Base-by-base conservation (phyloP, 257 asterid genomes). In the Catharanthus roseus region DNA sequence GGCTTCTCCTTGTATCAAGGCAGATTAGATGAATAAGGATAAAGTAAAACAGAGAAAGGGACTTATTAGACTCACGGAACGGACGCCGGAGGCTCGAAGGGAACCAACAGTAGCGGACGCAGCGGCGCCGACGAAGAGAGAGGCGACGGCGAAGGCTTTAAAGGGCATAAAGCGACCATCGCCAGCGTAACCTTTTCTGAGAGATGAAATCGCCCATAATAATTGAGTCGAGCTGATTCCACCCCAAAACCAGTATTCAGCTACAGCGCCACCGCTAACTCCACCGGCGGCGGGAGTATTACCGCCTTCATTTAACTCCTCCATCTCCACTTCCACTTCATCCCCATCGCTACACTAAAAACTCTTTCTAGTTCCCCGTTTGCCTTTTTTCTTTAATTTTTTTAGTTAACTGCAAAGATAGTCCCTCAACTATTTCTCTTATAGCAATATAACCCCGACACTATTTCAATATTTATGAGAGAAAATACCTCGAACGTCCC, bases 81-180 rank as follows among this genome's bases (percentile, higher is more conserved):
- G 82, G 58, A 91, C 72, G 68, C 97, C 97, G 42, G 82, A 77
- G 71, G 84, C 80, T 0, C 82, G 84, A 31, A 88, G 81, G 60
- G 89, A 77, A 31, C 88, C 91, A 3, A 84, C 41, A 69, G 86
- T 75, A 80, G 90, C 88, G 75, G 90, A 41, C 33, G 89, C 88
- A 49, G 77, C 61, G 78, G 93, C 85, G 75, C 95, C 92, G 79
- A 89, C 81, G 78, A 89, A 81, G 77, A 91, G 90, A n/a, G 95
- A 83, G 24, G 93, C 90, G 47, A 89, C 92, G 61, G 84, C 82
- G 81, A 90, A 88, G 68, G 97, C 97, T 82, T 85, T 89, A 26
- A 89, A 41, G 53, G 96, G 96, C 97, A 91, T 89, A 67, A 85
- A 44, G 69, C 42, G 67, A 23, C 83, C 82, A 65, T 82, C 85